Percentiles rank a stretch among this genome's conserved stretches.
Evolutionary conservation across 331 rosid species (phyloP).

Genomic region (Rosa hybrid): DNA sequence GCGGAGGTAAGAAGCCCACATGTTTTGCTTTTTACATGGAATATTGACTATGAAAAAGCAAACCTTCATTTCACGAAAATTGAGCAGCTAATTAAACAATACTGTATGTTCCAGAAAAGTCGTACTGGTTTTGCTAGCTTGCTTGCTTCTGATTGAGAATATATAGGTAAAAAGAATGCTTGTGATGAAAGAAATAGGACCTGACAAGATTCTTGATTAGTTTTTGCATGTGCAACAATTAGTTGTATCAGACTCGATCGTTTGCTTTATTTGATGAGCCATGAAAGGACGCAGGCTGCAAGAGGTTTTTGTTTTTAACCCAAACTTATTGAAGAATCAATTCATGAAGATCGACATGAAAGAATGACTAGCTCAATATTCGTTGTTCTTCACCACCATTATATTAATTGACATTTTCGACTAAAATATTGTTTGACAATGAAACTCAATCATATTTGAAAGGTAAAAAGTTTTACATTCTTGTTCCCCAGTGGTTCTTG

Average conservation of each 20-base stretch:
- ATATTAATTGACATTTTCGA: neutral
- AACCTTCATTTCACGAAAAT: neutral
- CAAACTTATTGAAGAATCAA: neutral
- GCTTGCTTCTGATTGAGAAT: neutral
- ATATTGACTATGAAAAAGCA: neutral
- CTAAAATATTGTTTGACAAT: neutral
- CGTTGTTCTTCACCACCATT: neutral
- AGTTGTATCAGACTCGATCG: neutral
- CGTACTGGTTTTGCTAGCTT: no score
- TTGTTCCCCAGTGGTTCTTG: no score
- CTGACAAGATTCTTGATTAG: neutral
- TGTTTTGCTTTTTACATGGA: neutral
- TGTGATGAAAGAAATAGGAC: neutral
- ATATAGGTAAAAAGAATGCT: neutral
- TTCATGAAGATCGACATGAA: constrained; percentile 30
- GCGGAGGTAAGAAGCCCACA: neutral
- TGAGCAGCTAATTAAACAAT: neutral
- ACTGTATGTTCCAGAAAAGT: no score
- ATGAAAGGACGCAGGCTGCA: neutral
- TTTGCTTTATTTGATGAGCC: neutral
- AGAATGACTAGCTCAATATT: constrained; percentile 22
- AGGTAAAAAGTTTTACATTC: neutral
- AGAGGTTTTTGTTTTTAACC: neutral
- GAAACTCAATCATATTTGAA: neutral
- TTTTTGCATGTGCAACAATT: no score